These are phyloP conservation scores for Rhizophora mangle DNA, from an alignment of 345 rosid species.

Conservation along the genomic window DNA sequence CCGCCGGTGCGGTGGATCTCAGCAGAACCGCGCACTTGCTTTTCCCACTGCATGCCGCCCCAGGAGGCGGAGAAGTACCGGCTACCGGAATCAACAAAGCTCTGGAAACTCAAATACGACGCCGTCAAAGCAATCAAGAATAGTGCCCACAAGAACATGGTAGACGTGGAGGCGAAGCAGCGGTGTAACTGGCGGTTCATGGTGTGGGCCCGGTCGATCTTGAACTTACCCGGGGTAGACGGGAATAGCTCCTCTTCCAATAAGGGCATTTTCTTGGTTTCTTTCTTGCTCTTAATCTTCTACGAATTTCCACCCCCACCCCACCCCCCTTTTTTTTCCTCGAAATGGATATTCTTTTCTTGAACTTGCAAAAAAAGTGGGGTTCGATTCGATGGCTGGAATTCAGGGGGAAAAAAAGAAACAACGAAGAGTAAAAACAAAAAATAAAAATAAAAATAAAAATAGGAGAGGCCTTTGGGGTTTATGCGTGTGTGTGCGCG, in stretches of 20 bases:
- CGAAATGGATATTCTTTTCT: background rate
- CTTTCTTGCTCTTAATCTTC: background rate
- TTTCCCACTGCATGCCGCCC: slow-evolving; percentile 87
- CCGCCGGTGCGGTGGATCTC: slow-evolving; percentile 34
- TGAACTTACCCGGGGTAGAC: slow-evolving; percentile 78
- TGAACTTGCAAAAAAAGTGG: background rate
- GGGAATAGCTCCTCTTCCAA: slow-evolving; percentile 65
- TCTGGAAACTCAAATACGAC: slow-evolving; percentile 63
- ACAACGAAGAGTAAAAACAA: background rate
- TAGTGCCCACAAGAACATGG: slow-evolving; percentile 77
- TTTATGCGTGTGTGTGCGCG: no score
- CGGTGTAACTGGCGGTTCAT: slow-evolving; percentile 62
- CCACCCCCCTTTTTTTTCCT: background rate
- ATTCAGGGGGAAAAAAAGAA: background rate
- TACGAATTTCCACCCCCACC: no score
- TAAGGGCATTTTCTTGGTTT: slow-evolving; percentile 47
- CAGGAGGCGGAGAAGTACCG: slow-evolving; percentile 53
- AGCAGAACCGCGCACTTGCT: slow-evolving; percentile 35
- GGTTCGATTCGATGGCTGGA: no score
- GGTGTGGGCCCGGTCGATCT: slow-evolving; percentile 37
- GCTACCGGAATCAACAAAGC: slow-evolving; percentile 59
- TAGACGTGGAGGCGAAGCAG: slow-evolving; percentile 67
- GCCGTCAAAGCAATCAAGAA: slow-evolving; percentile 71
- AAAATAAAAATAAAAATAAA: background rate
- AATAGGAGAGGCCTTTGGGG: no score